Base-by-base conservation (phyloP, 495 filamentous ascomycete species). In the Annulohypoxylon bovei region DNA sequence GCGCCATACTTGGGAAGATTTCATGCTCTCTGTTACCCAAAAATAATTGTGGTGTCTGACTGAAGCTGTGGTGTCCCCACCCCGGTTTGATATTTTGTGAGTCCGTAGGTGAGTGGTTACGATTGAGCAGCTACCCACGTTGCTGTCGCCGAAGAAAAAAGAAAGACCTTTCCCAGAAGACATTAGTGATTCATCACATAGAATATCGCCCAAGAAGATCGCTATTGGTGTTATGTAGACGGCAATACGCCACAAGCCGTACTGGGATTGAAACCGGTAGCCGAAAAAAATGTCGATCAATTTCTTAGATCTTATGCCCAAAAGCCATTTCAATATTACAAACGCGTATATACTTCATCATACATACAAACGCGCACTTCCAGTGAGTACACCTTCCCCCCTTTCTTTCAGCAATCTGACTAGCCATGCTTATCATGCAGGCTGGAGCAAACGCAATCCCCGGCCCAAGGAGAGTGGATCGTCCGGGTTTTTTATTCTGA, bases 1-100 rank as follows among this genome's bases (percentile, higher is more conserved):
- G 2, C 6, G 22, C 32, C 3, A 1, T 8, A 30, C 22, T 33
- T 6, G 11, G 20, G 3, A 1, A 18, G 12, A 25, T 6, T 63
- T 62, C n/a, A 62, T 12, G 35, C 47, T 63, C 0, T 47, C 60
- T 12, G 23, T 54, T 6, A 30, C 33, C n/a, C 2, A 3, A 22
- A n/a, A 30, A 20, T 47, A 63, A 54, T 11, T 53, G 0, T 53
- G 60, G 60, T 53, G 60, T 47, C 47, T 63, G 6, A 40, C 20
- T 14, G n/a, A 53, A 16, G 47, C 60, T 6, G 6, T 32, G n/a
- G 33, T 64, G 16, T 33, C 9, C 16, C 61, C 61, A 23, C 61
- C 61, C 11, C 61, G 49, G 6, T 55, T 44, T 44, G n/a, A 55
- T 33, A 33, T 55, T 6, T 16, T 46, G 9, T 64, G 11, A 54